These are phyloP conservation scores for Lactifluus piperatus DNA, from an alignment of 768 basidiomycete species.

Conservation along the genomic window DNA sequence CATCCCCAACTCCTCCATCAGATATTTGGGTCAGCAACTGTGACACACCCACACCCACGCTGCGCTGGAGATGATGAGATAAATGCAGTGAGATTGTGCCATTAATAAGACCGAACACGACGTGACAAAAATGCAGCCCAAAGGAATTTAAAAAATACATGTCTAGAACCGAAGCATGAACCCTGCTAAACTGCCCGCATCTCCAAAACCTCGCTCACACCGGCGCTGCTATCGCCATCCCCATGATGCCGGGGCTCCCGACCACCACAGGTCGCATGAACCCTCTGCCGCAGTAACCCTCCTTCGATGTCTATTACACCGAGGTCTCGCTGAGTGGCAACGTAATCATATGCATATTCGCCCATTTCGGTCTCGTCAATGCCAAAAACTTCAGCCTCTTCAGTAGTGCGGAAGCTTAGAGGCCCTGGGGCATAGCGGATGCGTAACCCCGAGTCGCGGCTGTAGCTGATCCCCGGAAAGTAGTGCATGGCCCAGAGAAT, in stretches of 20 bases:
- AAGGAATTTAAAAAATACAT: not conserved
- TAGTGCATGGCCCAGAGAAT: slow-evolving; percentile 38
- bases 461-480: too few species aligned
- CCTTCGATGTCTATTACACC: slow-evolving; percentile 14
- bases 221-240: slow-evolving; percentile 2
- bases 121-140: too few species aligned
- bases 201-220: not conserved
- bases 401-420: too few species aligned
- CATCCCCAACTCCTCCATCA: too few species aligned
- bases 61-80: too few species aligned
- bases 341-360: slow-evolving; percentile 84
- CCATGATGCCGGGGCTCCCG: slow-evolving; percentile 15
- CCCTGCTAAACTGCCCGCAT: not conserved
- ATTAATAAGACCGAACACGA: too few species aligned
- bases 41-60: too few species aligned
- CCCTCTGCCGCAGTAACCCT: slow-evolving; percentile 14
- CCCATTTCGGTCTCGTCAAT: slow-evolving; percentile 87
- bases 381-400: slow-evolving; percentile 27
- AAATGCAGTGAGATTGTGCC: too few species aligned
- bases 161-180: not conserved
- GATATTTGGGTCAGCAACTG: too few species aligned
- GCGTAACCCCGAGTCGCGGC: too few species aligned
- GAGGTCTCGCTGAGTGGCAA: slow-evolving; percentile 43
- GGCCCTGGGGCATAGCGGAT: too few species aligned
- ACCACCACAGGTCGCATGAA: slow-evolving; percentile 15